Conservation (phyloP, 352 stramenopile species). For the Phytophthora macrochlamydospora region DNA sequence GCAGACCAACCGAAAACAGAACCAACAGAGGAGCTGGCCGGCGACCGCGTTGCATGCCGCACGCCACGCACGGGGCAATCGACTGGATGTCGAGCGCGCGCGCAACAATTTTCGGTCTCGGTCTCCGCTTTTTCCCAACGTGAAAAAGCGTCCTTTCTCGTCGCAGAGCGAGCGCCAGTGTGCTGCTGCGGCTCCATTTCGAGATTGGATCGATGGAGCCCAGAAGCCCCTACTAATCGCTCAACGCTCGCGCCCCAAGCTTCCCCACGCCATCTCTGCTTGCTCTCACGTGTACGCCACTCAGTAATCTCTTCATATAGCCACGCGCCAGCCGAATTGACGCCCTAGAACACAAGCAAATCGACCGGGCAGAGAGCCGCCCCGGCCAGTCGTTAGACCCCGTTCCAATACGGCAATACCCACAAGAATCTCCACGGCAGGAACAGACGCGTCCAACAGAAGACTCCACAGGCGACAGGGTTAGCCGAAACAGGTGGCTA, state of each 20-base stretch:
- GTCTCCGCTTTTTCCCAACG: background rate
- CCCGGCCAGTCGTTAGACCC: conserved; percentile 19
- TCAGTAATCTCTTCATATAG: background rate
- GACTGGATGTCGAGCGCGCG: background rate
- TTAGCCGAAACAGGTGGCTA: background rate
- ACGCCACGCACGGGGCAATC: background rate
- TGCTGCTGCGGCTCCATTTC: conserved; percentile 20
- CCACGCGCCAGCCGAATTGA: background rate
- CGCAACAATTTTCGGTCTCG: background rate
- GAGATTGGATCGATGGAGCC: conserved; percentile 31
- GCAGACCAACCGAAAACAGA: background rate
- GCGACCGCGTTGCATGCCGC: too few species aligned
- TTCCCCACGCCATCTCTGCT: background rate
- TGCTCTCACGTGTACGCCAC: background rate
- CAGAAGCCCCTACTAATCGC: conserved; percentile 6
- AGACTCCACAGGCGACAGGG: background rate
- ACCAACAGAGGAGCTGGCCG: background rate
- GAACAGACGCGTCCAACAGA: background rate
- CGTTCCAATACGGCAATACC: background rate
- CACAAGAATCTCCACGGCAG: background rate
- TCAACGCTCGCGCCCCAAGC: background rate
- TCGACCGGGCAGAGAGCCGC: conserved; percentile 19
- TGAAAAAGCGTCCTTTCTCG: background rate
- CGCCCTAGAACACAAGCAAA: conserved; percentile 17
- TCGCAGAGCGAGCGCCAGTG: background rate